Base-by-base conservation (phyloP, 371 early-diverging fungal species). In the Syncephalis plumigaleata region DNA sequence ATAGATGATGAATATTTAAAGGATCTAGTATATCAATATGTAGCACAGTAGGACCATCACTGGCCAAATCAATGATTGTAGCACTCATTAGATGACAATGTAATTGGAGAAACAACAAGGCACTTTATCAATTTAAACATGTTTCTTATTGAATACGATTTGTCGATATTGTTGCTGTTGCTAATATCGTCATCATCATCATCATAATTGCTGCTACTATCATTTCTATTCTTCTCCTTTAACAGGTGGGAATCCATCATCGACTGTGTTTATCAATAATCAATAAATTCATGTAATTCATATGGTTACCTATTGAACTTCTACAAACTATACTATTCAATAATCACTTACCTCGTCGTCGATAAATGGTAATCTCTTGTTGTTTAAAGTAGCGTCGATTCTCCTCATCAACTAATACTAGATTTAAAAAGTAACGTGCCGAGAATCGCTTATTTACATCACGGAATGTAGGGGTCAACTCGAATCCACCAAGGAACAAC, bases 361-460 rank as follows among this genome's bases (percentile, higher is more conserved):
- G 70, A 61, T 70, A 87, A 52, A 88, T 73, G 22, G 88, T 87
- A 36, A 88, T 87, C 52, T 95, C 98, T 68, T 95, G 94, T 64
- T 95, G 93, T 68, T 93, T 94, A 52, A 87, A 92, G 59, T 97
- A 97, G 45, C 96, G 75, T 37, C 98, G 74, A 65, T 91, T 93
- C 61, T 98, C 98, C 57, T 95, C 95, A 59, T 98, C 98, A 48
- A 95, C 79, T 17, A 98, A 72, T 3, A 98, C 97, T 47, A 98
- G 66, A 59, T 96, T 96, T 46, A 98, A 65, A 57, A 90, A 96
- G 59, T 98, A 98, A 49, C 96, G 71, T 11, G 91, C 87, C 2
- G 92, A 91, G 64, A 92, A 96, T 63, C 88, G 90, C 66, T 91
- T 96, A 75, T 98, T 96, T 24, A 98, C 61, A 42, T 67, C 67